Evolutionary conservation across 2,329 filamentous ascomycete species (phyloP), one percentile per base, ranked within the genome.

Genomic region (Herpomyces periplanetae): DNA sequence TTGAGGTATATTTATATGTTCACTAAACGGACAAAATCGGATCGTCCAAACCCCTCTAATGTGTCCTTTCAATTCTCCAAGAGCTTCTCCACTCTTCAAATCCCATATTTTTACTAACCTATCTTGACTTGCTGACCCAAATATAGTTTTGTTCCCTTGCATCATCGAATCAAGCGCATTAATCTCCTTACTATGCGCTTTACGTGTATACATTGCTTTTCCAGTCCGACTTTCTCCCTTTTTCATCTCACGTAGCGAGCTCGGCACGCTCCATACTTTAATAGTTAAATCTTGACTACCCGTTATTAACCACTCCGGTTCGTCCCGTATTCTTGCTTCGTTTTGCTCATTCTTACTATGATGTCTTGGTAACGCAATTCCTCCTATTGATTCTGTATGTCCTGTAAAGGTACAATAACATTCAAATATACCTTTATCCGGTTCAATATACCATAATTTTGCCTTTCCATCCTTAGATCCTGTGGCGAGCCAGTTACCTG

Each of bases 121-220:
- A 36, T 96, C 80, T 39, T 96, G 80, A 3, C 75, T 91, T 12
- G 80, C 75, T 1, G 80, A 88, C 3, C 75, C 84, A 32, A 96
- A 91, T 1, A 88, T 41, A n/a, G 58, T 53, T 3, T 54, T 55
- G 2, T 51, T 47, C 10, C 57, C 50, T 26, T 71, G 66, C 5
- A 80, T 49, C n/a, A n/a, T n/a, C n/a, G n/a, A n/a, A 26, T 84
- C 69, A 19, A 96, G 52, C 2, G 80, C 71, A 30, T 96, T 96
- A 39, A 96, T 96, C 28, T 96, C 80, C 35, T 96, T 96, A 33
- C 96, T 80, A 38, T 96, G 80, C 1, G 80, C 80, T 38, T 88
- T 85, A 22, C 80, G 55, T 1, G 80, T 91, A 36, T 66, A 96
- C 3, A 59, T 41, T 15, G 68, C 68, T 28, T 57, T 45, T 5